Evolutionary conservation across 345 rosid genomes (phyloP), one percentile per base, ranked within the genome.

Genomic region (Bruguiera gymnorhiza): DNA sequence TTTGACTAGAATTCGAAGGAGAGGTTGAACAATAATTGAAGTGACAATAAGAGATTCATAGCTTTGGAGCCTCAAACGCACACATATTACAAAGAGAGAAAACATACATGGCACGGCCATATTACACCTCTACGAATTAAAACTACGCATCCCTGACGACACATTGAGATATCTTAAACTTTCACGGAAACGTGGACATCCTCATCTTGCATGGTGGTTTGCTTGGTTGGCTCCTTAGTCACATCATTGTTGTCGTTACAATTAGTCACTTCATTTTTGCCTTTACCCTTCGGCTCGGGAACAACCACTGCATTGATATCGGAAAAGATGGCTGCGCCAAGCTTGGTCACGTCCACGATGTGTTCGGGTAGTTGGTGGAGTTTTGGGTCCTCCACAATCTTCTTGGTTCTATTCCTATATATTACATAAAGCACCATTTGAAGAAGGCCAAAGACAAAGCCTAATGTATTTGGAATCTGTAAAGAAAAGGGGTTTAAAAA

Each of bases 401-500:
- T 78, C 73, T 79, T 84, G 6, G 80, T 75, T 60, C 60, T 24
- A 27, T 83, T 88, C 70, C 72, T 85, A 74, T 90, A 95, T 8
- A 95, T 76, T 76, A 84, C 50, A 63, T 90, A 96, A 50, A 96
- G 97, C 34, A 83, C 26, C 94, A 89, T 92, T 29, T 92, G 98
- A 62, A 86, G 57, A 8, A 88, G 63, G 2, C 98, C 99, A 11
- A 90, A 88, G 50, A 80, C 15, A 48, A 96, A 90, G 6, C 99
- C 99, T 53, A 92, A 53, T 15, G 90, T 77, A 46, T 92, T 96
- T 50, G 98, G 98, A 58, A 96, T 60, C 98, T 92, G 86, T 46
- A 20, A 6, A 68, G 24, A 11, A 19, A 36, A 56, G 60, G 16
- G 29, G 3, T 5, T 1, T 21, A 23, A 4, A 9, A 36, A 10